phyloP scores from a whole-genome alignment of 1,284 basidiomycete genomes.

The Pseudomicrostroma phylloplanum region DNA sequence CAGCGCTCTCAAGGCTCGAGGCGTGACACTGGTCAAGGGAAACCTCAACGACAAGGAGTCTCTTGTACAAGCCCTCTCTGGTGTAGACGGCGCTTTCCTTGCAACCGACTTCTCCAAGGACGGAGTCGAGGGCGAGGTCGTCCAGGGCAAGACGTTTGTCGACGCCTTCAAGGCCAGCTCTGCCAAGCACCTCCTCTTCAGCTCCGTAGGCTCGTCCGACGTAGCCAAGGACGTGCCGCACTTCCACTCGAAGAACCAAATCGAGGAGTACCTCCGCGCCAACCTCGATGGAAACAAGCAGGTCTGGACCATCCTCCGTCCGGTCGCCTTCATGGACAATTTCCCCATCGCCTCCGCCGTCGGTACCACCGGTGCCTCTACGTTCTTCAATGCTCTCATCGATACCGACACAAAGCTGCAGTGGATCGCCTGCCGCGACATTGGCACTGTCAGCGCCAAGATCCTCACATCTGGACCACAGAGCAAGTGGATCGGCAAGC shows the following conservation, averaged over 20 bases:
- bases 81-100: neutral
- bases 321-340: slow-evolving; percentile 3
- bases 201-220: neutral
- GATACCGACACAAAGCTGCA: neutral
- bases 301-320: slow-evolving; percentile 1
- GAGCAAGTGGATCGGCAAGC: slow-evolving; percentile 2
- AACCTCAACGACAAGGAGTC: slow-evolving; percentile 2
- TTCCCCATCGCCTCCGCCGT: neutral
- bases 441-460: neutral
- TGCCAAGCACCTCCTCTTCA: slow-evolving; percentile 3
- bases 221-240: neutral
- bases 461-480: neutral
- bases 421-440: neutral
- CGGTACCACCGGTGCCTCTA: neutral
- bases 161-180: neutral
- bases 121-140: neutral
- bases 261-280: neutral
- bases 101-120: neutral
- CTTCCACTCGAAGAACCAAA: neutral
- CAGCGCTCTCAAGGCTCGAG: neutral
- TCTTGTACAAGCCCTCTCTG: neutral
- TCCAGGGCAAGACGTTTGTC: neutral
- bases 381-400: neutral
- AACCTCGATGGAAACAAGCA: neutral
- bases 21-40: neutral